Conservation (phyloP, 139 green algal species). For the Dunaliella sp. region DNA sequence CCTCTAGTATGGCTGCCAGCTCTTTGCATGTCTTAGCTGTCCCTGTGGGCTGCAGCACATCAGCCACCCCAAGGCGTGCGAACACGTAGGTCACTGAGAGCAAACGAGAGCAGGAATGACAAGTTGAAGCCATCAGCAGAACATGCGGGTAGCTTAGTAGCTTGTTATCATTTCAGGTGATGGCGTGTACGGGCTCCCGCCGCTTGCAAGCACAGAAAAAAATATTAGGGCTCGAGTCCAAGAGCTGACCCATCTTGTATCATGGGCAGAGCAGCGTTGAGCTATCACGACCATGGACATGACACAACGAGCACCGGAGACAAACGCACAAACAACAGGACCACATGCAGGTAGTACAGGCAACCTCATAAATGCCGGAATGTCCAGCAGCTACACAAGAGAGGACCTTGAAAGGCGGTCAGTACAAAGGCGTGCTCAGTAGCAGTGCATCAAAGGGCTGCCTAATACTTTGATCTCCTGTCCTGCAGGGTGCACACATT, state of each 20-base stretch:
- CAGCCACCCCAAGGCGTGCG: not conserved
- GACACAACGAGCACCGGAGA: not conserved
- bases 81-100: not conserved
- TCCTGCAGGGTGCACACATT: no score
- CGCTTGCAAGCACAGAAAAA: not conserved
- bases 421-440: not conserved
- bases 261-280: no score
- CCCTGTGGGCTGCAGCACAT: not conserved
- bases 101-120: not conserved
- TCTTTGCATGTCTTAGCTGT: not conserved
- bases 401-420: not conserved
- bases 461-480: no score
- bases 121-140: not conserved
- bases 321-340: not conserved
- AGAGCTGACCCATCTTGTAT: not conserved
- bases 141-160: no score
- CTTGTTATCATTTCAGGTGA: no score
- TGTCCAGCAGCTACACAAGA: not conserved
- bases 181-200: not conserved
- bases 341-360: not conserved
- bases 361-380: not conserved
- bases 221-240: not conserved
- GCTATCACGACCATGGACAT: no score
- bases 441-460: not conserved
- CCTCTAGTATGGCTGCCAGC: not conserved